Conservation (phyloP, 257 asterid genomes). For the Primulina eburnea region DNA sequence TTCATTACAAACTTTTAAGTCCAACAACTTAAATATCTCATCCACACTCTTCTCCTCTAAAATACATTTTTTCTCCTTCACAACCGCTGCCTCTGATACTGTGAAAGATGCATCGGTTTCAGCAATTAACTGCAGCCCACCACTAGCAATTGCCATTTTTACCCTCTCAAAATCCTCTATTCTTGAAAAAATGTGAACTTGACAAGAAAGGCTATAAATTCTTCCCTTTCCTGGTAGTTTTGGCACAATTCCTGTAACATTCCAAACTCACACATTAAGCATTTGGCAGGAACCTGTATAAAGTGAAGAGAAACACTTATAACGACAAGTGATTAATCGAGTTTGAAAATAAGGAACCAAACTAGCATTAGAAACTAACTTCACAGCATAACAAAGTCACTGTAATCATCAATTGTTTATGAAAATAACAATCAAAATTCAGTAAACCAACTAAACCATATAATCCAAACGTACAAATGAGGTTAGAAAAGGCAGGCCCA, state of each 20-base stretch:
- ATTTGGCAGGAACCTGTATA: not conserved
- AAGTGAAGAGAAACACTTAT: not conserved
- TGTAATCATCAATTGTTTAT: not conserved
- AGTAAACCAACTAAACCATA: not conserved
- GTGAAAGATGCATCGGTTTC: slow-evolving; percentile 43
- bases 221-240: slow-evolving; percentile 46
- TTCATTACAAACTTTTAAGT: slow-evolving; percentile 43
- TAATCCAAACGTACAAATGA: not conserved
- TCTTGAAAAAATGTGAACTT: slow-evolving; percentile 69
- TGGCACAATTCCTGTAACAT: slow-evolving; percentile 65
- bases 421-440: not conserved
- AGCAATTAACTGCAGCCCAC: slow-evolving; percentile 55
- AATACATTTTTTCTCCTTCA: slow-evolving; percentile 40
- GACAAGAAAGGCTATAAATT: slow-evolving; percentile 55
- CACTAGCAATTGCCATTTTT: slow-evolving; percentile 37
- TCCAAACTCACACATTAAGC: slow-evolving; percentile 16
- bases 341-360: not conserved
- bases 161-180: slow-evolving; percentile 48
- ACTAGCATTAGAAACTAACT: not conserved
- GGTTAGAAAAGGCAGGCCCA: not conserved
- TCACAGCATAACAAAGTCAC: not conserved
- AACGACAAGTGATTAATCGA: not conserved
- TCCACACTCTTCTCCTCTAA: slow-evolving; percentile 58
- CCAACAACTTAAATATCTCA: slow-evolving; percentile 69
- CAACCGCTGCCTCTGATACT: slow-evolving; percentile 52